Conservation (phyloP, 768 basidiomycete genomes). For the Mycena albidolilacea region DNA sequence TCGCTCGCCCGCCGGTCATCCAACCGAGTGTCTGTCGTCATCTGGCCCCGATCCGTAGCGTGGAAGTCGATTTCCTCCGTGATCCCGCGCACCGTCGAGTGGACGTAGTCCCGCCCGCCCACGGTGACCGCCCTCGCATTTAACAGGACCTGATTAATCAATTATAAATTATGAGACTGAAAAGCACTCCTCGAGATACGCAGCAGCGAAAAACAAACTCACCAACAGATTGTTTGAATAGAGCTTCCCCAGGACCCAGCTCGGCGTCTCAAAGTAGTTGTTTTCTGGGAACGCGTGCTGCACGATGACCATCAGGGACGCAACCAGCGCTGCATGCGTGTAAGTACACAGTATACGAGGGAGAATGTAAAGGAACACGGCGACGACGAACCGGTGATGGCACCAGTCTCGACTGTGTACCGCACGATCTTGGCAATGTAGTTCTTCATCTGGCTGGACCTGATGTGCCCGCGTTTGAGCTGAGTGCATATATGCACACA, state of each 20-base stretch:
- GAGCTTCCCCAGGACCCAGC: constrained; percentile 52
- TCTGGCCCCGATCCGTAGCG: background rate
- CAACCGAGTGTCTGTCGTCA: background rate
- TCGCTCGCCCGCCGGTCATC: background rate
- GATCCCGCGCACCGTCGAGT: background rate
- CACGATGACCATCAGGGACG: constrained; percentile 47
- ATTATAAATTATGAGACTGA: no score
- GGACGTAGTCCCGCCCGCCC: constrained; percentile 16
- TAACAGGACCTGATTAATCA: constrained; percentile 9
- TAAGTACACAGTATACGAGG: background rate
- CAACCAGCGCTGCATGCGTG: constrained; percentile 46
- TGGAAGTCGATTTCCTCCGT: constrained; percentile 7
- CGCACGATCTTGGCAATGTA: constrained; percentile 49
- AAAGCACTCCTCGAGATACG: background rate
- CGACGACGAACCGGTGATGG: constrained; percentile 45
- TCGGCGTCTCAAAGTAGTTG: constrained; percentile 50
- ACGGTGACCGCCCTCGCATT: constrained; percentile 21
- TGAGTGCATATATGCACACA: constrained; percentile 20
- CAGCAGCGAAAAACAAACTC: background rate
- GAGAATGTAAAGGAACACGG: background rate
- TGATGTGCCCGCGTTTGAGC: constrained; percentile 20
- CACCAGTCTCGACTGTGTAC: constrained; percentile 55
- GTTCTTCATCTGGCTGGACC: constrained; percentile 20
- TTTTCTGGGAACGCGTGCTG: constrained; percentile 40
- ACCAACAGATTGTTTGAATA: constrained; percentile 47